Conservation (phyloP, 2,329 filamentous ascomycete genomes). For the Epicoccum sorghinum region DNA sequence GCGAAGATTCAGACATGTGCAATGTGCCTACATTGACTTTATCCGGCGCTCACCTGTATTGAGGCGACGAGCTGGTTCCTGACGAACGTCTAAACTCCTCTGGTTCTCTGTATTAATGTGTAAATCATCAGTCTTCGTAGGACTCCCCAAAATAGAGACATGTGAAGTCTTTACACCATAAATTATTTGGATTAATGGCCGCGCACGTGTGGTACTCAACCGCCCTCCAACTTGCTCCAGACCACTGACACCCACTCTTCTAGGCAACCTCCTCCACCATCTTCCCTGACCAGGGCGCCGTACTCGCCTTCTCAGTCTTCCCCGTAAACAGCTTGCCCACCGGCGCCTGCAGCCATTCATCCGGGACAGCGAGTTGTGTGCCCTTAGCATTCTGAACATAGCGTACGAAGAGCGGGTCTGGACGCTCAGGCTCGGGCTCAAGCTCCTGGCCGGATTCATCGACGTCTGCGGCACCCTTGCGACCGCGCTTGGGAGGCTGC, state of each 20-base stretch:
- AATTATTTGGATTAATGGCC: no score
- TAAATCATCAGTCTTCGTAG: no score
- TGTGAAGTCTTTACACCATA: no score
- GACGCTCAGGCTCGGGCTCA: constrained; percentile 53
- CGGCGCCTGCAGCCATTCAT: constrained; percentile 70
- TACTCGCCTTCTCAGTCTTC: constrained; percentile 28
- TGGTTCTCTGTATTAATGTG: no score
- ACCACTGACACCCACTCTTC: not conserved
- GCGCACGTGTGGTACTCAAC: no score
- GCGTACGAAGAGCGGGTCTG: constrained; percentile 68
- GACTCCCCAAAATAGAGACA: no score
- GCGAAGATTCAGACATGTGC: no score
- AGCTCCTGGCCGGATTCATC: constrained; percentile 59
- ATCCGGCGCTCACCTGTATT: no score
- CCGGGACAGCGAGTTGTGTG: constrained; percentile 67
- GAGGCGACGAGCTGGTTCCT: no score
- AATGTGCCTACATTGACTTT: no score
- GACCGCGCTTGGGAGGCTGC: constrained; percentile 73
- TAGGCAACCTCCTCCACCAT: constrained; percentile 49
- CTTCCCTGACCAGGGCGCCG: constrained; percentile 35
- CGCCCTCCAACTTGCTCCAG: no score
- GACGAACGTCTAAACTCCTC: no score
- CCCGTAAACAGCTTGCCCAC: constrained; percentile 63
- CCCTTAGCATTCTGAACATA: constrained; percentile 72
- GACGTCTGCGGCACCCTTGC: constrained; percentile 52